Percentiles rank a stretch among this genome's conserved stretches.
Conservation (phyloP, 139 green algal species). For the Trebouxia sp. region DNA sequence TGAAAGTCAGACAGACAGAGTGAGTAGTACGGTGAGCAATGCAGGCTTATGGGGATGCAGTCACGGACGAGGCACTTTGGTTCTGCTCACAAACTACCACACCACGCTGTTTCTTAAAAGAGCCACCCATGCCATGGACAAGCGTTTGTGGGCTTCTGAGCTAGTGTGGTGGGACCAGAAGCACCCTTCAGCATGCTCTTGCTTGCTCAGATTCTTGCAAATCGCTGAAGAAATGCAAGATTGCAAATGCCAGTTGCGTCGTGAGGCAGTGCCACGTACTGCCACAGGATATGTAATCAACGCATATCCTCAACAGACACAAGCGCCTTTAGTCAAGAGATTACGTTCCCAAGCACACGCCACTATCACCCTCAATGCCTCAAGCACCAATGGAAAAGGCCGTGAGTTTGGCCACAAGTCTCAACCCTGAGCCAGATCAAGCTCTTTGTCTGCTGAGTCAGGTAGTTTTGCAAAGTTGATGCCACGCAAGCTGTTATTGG, state of each 20-base stretch:
- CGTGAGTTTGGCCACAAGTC: background rate
- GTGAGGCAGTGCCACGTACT: background rate
- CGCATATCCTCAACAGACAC: background rate
- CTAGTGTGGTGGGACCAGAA: slow-evolving; percentile 30
- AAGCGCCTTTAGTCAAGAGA: background rate
- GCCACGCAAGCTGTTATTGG: no score
- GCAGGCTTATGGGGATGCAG: slow-evolving; percentile 35
- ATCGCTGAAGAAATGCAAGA: background rate
- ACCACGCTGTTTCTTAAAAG: slow-evolving; percentile 29
- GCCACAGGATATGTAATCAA: background rate
- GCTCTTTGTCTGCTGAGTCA: no score
- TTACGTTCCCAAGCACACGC: background rate
- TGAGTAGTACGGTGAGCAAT: no score
- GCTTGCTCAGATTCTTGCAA: slow-evolving; percentile 24
- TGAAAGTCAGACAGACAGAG: no score
- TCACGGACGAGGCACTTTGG: slow-evolving; percentile 32
- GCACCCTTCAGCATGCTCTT: slow-evolving; percentile 28
- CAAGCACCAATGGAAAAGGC: background rate
- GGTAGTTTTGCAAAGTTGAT: no score
- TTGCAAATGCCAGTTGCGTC: background rate
- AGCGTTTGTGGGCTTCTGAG: slow-evolving; percentile 27
- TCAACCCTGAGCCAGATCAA: no score
- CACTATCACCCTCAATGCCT: background rate
- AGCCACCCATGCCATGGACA: slow-evolving; percentile 20
- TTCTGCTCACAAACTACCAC: slow-evolving; percentile 40